Base-by-base conservation (phyloP, 176 grass and related monocot genomes). In the Ampelocalamus luodianensis region DNA sequence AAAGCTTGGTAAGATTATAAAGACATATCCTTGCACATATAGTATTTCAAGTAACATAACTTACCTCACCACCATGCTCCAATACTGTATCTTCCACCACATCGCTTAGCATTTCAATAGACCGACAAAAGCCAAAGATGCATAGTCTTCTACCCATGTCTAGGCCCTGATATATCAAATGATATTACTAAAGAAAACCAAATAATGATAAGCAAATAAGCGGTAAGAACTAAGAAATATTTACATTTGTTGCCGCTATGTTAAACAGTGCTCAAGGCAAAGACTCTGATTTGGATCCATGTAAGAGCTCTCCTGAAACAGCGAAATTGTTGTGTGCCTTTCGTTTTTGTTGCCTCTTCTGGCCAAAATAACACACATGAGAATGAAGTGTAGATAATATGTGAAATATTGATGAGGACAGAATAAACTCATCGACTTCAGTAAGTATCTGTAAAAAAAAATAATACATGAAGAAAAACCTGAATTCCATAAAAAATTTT, bases 71-170 rank as follows among this genome's bases (percentile, higher is more conserved):
- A 32, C 96, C 93, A 81, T 98, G 91, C 86, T 98, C 93, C 86
- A 98, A 64, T 16, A 98, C 91, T 5, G 96, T 94, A 83, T 95
- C 91, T 94, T 98, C 91, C 4, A 98, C 93, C 43, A 95, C 96
- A 79, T 98, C 93, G 20, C 93, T 98, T 43, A 98, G 74, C 96
- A 98, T 98, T 86, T 98, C 96, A 79, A 98, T 89, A 51, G 96
- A 98, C 66, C 96, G 89, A 46, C 96, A 98, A 66, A 98, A 98
- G 10, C 96, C 96, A 79, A 89, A 98, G 38, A 98, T 91, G 79
- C 96, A 98, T 84, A 98, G 83, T 89, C 96, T 93, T 91, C 96
- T 87, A 29, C 96, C 93, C 89, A 80, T 94, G 84, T 98, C 96
- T 36, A 94, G 83, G 54, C 96, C 96, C 96, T 98, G 89, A 74